Evolutionary conservation across 2,329 filamentous ascomycete genomes (phyloP), one percentile per base, ranked within the genome.

Genomic region (Sclerotinia trifoliorum): DNA sequence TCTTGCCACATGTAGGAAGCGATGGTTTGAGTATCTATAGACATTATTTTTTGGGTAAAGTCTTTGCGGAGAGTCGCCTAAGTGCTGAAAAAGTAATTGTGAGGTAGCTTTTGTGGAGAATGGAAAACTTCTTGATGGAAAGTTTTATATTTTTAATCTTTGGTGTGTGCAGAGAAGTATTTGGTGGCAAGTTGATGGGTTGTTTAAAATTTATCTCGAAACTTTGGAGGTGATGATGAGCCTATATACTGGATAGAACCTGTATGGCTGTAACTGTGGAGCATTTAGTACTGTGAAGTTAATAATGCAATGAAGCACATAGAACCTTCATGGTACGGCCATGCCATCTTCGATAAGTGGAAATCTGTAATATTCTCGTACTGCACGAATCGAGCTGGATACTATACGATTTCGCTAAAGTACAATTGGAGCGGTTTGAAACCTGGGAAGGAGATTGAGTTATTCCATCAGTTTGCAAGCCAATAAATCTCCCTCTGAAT

Each of bases 341-440:
- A 17, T 29, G 29, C 56, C 15, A 2, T n/a, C 29, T 2, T 8
- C 5, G 17, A 13, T 4, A 44, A 15, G 6, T 15, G 24, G 7
- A 11, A 8, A 6, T 0, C 24, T 24, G 0, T 0, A n/a, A 46
- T 29, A 5, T 24, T 21, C 8, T 11, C 3, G 17, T n/a, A 46
- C 26, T 21, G 39, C 6, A 26, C 0, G 8, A 0, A 15, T 29
- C 4, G 10, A 26, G 39, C 2, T 1, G 6, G 0, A 15, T 5
- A 17, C 15, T 7, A 13, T 15, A 17, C 5, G 39, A 13, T 26
- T 1, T 29, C 13, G 15, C 24, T 52, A 15, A 17, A 52, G 49
- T 24, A 24, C 24, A 3, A 11, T 6, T 26, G 7, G 5, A 26
- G 11, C 6, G 3, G 11, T 10, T 26, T 1, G n/a, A 17, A 26